A percentile compares a stretch with the other conserved stretches of the same genome.
phyloP scores from a whole-genome alignment of 75 land plant species.

The Adiantum capillusveneris region DNA sequence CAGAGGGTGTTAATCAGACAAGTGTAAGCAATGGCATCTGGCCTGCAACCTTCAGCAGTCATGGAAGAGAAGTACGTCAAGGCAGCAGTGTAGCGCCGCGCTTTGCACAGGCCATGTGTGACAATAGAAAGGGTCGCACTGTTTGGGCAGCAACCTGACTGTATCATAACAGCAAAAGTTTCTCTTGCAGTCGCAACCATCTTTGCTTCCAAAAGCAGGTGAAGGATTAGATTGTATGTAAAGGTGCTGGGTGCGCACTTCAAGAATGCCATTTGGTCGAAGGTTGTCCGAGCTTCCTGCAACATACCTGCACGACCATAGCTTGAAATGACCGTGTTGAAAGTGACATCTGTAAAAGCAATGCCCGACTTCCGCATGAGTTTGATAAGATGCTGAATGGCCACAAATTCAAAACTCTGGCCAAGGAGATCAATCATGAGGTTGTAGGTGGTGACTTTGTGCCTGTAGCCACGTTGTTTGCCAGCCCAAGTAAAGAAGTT shows the following conservation, averaged over 20 bases:
- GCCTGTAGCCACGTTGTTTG: constrained; percentile 19
- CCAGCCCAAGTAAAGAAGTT: constrained; percentile 67
- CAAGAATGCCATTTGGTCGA: background rate
- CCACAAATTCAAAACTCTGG: constrained; percentile 26
- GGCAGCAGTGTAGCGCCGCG: background rate
- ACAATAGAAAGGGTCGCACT: constrained; percentile 1
- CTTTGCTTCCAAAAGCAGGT: background rate
- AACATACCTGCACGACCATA: constrained; percentile 6
- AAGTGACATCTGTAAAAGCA: constrained; percentile 24
- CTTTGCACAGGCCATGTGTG: background rate
- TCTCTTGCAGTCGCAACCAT: background rate
- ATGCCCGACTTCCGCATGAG: constrained; percentile 18
- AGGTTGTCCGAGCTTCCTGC: background rate
- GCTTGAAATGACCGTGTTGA: constrained; percentile 11
- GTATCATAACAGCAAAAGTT: background rate
- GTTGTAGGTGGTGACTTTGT: constrained; percentile 44
- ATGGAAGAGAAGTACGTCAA: background rate
- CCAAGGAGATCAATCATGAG: constrained; percentile 49
- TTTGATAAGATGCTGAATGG: background rate
- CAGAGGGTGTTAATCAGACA: constrained; percentile 46
- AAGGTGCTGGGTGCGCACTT: constrained; percentile 4
- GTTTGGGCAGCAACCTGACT: background rate
- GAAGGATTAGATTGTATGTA: constrained; percentile 2
- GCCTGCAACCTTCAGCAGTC: constrained; percentile 12
- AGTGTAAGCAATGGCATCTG: constrained; percentile 48